Percentiles rank a stretch among this genome's conserved stretches.
Evolutionary conservation across 208 protist species (phyloP).

Genomic region (Strigomonas oncopelti): DNA sequence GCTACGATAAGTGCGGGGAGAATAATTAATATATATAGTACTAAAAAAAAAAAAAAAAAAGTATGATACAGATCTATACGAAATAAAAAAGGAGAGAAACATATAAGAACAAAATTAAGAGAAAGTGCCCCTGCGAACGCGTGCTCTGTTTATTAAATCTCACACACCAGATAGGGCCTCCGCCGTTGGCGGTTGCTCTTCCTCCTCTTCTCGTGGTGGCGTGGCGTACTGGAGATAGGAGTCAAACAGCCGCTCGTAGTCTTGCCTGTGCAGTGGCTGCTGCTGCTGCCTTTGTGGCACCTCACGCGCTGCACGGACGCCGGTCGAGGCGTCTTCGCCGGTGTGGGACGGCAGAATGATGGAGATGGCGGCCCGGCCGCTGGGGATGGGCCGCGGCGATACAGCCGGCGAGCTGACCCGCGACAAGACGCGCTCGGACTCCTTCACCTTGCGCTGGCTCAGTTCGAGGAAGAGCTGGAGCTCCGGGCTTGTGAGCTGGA

Average conservation of each 20-base stretch:
- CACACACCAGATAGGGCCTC: too few species aligned
- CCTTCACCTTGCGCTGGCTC: constrained; percentile 59
- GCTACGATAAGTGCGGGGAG: too few species aligned
- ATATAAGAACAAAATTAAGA: neutral
- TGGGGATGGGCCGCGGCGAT: neutral
- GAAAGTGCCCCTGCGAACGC: neutral
- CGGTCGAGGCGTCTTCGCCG: too few species aligned
- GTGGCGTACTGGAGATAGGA: neutral
- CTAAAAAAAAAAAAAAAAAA: neutral
- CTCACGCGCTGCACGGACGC: too few species aligned
- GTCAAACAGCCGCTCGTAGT: neutral
- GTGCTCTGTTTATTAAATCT: neutral
- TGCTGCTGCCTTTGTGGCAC: too few species aligned
- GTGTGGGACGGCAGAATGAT: neutral
- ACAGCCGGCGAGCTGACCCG: neutral
- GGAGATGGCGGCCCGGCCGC: neutral
- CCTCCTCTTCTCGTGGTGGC: neutral
- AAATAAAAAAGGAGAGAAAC: neutral
- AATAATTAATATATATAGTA: too few species aligned
- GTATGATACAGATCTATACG: neutral
- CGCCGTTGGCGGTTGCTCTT: too few species aligned
- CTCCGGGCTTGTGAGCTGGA: constrained; percentile 45
- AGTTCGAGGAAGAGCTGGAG: constrained; percentile 67
- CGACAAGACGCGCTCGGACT: constrained; percentile 55
- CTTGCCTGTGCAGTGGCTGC: too few species aligned